Conservation (phyloP, 441 rosid species). For the Heliophila coronopifolia region DNA sequence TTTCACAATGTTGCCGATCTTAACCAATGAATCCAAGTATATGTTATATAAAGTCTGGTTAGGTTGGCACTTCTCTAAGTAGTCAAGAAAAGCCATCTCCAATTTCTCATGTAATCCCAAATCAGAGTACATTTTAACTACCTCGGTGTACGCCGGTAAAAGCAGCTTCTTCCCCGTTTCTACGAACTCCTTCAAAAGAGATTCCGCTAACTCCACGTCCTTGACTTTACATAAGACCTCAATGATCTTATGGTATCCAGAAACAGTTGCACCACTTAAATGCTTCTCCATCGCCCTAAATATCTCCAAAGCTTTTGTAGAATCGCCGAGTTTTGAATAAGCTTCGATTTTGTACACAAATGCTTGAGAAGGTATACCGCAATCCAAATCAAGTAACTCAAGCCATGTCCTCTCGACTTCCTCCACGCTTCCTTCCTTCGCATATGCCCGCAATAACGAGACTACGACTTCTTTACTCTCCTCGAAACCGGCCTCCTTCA, state of each 20-base stretch:
- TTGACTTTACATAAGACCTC: conserved; percentile 53
- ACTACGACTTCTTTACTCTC: conserved; percentile 60
- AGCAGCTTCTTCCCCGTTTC: conserved; percentile 62
- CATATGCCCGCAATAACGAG: conserved; percentile 69
- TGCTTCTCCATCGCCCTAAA: conserved; percentile 64
- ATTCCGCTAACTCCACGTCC: conserved; percentile 51
- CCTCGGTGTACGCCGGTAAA: conserved; percentile 47
- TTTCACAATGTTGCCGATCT: conserved; percentile 43
- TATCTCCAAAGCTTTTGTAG: conserved; percentile 44
- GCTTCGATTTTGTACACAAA: conserved; percentile 78
- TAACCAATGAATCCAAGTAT: conserved; percentile 67
- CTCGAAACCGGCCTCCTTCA: conserved; percentile 48
- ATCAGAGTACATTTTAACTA: conserved; percentile 50
- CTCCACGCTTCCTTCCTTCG: conserved; percentile 54
- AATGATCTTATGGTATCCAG: conserved; percentile 71
- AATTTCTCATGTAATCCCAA: conserved; percentile 54
- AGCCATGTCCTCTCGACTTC: conserved; percentile 66
- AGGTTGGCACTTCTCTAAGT: conserved; percentile 53
- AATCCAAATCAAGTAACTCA: conserved; percentile 37
- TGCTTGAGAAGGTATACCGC: conserved; percentile 48
- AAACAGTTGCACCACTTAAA: conserved; percentile 44
- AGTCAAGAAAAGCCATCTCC: conserved; percentile 47
- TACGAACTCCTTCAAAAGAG: conserved; percentile 54
- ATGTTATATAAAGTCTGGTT: conserved; percentile 54
- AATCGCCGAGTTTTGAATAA: conserved; percentile 53